Evolutionary conservation across 495 filamentous ascomycete species (phyloP), one percentile per base, ranked within the genome.

Genomic region (Platismatia glauca): DNA sequence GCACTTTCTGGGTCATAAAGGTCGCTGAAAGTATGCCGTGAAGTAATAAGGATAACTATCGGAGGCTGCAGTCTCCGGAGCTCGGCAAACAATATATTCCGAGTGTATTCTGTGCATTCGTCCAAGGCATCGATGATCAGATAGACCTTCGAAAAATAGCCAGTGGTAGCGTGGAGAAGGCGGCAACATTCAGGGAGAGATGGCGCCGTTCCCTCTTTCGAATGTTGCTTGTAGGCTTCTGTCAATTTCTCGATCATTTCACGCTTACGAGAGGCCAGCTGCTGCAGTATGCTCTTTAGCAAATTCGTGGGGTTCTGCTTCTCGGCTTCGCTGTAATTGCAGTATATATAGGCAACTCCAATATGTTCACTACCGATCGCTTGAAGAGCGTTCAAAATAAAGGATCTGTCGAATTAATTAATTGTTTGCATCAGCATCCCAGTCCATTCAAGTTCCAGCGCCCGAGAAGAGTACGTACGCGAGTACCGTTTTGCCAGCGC

Each of bases 81-180:
- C 35, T 65, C 44, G 3, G 58, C 7, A 18, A 74, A 50, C 18
- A 71, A 57, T 27, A 35, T 57, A 5, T 48, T 31, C 43, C 66
- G 57, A 20, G 50, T 62, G 37, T 41, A 59, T 44, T 70, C 65
- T 20, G 34, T 11, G 29, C 68, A 74, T 67, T 76, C 74, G 44
- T 76, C 74, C 0, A 76, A 58, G 7, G 78, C 80, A 61, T 81
- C 78, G 15, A 81, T 60, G 24, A 82, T 64, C 50, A 82, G 63
- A 53, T 74, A 76, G 13, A 70, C 64, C 46, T 55, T 69, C 11
- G 70, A 7, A 33, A 67, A 73, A 16, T 37, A 57, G 2, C 58
- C 38, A 35, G 60, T 64, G 13, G 73, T 62, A 15, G 63, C 66
- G 5, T 70, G 60, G 11, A 79, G 66, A 55, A 66, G 61, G 58